Conservation (phyloP, 2,329 filamentous ascomycete species). For the Ophiocordyceps sinensis region DNA sequence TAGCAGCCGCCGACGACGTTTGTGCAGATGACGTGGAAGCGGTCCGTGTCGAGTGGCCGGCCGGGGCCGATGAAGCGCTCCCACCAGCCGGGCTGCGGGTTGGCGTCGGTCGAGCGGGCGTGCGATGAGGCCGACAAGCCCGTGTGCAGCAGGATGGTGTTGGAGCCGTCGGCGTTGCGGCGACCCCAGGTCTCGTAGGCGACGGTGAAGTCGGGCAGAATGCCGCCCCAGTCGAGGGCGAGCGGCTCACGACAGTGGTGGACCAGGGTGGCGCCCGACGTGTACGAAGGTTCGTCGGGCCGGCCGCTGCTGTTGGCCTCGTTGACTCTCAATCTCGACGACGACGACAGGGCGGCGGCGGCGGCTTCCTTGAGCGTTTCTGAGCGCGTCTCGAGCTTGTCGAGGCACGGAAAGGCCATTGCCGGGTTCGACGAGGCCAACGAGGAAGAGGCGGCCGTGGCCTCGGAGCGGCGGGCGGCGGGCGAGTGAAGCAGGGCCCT, state of each 20-base stretch:
- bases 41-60: constrained; percentile 72
- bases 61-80: constrained; percentile 94
- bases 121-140: constrained; percentile 95
- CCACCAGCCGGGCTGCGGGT: constrained; percentile 93
- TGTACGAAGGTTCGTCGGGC: constrained; percentile 68
- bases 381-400: constrained; percentile 67
- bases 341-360: neutral
- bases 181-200: constrained; percentile 89
- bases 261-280: constrained; percentile 65
- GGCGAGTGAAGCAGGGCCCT: neutral
- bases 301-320: no score
- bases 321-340: no score
- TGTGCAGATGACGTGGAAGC: constrained; percentile 88
- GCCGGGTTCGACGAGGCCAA: constrained; percentile 61
- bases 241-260: constrained; percentile 65
- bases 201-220: constrained; percentile 76
- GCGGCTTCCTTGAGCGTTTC: constrained; percentile 45
- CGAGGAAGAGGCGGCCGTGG: constrained; percentile 4
- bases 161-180: constrained; percentile 66
- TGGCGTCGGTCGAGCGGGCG: constrained; percentile 77
- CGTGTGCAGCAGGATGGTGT: constrained; percentile 85
- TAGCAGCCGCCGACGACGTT: constrained; percentile 95
- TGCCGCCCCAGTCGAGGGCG: constrained; percentile 85
- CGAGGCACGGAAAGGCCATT: constrained; percentile 80
- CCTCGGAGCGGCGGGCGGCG: constrained; percentile 3